Base-by-base conservation (phyloP, 148 eudicot species). In the Arbutus unedo region DNA sequence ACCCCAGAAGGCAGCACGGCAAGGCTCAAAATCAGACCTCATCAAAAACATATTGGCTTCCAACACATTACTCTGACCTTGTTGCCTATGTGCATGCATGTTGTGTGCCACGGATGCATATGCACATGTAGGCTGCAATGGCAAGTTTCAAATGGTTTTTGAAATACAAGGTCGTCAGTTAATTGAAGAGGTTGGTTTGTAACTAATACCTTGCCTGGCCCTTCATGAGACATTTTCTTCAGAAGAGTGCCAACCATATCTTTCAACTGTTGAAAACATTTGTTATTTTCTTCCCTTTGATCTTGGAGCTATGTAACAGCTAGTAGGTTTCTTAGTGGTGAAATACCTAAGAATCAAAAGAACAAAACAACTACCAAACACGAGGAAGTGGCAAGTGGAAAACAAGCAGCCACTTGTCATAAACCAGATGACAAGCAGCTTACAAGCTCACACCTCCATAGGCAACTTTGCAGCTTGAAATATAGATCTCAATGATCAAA, bases 161-260 rank as follows among this genome's bases (percentile, higher is more conserved):
- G 68, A 9, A 59, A 62, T 62, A 62, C 13, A 62, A 8, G 68
- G 4, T 62, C 14, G 21, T 31, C 68, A 8, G 14, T 62, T 23
- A 62, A 62, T 62, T 62, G 68, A 62, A 62, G 68, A 21, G 41
- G 68, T 62, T 62, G 68, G 38, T 62, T 62, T 62, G 41, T 25
- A 21, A 4, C 4, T 62, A 21, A 21, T 62, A 23, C 68, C 38
- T 62, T 62, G 8, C 13, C 38, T 21, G 3, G 68, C 38, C 8
- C 38, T 9, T 64, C 70, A 64, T 38, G 21, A 2, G 70, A 57
- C 62, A 57, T 57, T 57, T 57, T 21, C 62, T 57, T 18, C 8
- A 57, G 16, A 57, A 57, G n/a, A 57, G 8, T 57, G 7, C 62
- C 62, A 18, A 18, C 21, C 62, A 57, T 57, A 7, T 57, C 62